These are phyloP conservation scores for Pythium volutum DNA, from an alignment of 352 stramenopile species.

Conservation along the genomic window DNA sequence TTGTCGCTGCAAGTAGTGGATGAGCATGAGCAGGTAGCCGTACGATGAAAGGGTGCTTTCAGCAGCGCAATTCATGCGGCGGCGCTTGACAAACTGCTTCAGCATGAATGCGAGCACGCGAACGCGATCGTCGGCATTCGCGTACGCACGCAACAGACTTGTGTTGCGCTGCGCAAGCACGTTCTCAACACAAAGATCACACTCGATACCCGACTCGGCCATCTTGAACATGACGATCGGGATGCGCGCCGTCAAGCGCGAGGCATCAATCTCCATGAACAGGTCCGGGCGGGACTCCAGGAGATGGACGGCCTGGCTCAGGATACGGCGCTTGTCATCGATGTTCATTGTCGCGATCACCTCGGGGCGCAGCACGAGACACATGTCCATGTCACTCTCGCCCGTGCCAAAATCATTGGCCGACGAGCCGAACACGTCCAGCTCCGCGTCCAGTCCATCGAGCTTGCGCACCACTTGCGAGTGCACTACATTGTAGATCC, in stretches of 20 bases:
- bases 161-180: conserved; percentile 97
- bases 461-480: conserved; percentile 57
- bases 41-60: conserved; percentile 84
- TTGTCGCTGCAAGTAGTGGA: conserved; percentile 80
- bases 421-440: conserved; percentile 95
- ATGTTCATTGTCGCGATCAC: conserved; percentile 22
- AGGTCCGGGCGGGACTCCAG: conserved; percentile 60
- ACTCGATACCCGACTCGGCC: conserved; percentile 59
- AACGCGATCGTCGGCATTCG: conserved; percentile 72
- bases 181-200: conserved; percentile 94
- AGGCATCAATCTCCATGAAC: conserved; percentile 69
- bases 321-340: conserved; percentile 70
- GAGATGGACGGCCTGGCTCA: conserved; percentile 52
- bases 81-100: conserved; percentile 80
- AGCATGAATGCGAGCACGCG: conserved; percentile 76
- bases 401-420: conserved; percentile 96
- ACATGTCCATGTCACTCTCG: conserved; percentile 94
- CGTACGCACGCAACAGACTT: conserved; percentile 91
- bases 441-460: conserved; percentile 32
- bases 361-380: conserved; percentile 54
- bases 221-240: conserved; percentile 98
- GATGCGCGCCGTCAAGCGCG: conserved; percentile 93
- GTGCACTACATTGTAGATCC: conserved; percentile 67
- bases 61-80: conserved; percentile 80
- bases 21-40: conserved; percentile 81